Conservation (phyloP, 1,284 basidiomycete species). For the Amylostereum chailletii region DNA sequence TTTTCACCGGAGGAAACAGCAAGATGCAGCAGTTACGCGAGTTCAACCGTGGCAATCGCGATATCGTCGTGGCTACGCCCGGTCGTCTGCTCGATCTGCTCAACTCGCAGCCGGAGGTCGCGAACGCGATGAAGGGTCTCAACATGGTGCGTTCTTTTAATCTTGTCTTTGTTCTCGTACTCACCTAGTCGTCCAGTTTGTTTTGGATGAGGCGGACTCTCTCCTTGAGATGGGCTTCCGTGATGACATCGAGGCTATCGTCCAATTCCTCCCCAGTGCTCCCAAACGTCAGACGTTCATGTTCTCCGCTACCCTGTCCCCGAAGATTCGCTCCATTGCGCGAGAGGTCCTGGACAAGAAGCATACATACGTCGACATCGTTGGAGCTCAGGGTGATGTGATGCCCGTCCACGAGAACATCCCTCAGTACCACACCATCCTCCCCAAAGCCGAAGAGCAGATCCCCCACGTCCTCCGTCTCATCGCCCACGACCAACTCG, state of each 20-base stretch:
- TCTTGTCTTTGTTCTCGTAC: conserved; percentile 6
- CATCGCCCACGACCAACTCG: conserved; percentile 85
- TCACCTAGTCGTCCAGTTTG: conserved; percentile 39
- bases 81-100: conserved; percentile 84
- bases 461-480: conserved; percentile 76
- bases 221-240: conserved; percentile 96
- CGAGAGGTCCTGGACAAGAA: conserved; percentile 40
- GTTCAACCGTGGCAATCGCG: conserved; percentile 59
- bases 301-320: conserved; percentile 85
- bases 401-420: conserved; percentile 73
- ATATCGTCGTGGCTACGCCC: conserved; percentile 91
- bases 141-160: conserved; percentile 40
- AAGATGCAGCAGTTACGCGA: conserved; percentile 60
- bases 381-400: conserved; percentile 29
- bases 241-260: conserved; percentile 78
- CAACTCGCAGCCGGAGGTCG: conserved; percentile 50
- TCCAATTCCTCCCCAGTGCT: conserved; percentile 54
- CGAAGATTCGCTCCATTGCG: conserved; percentile 55
- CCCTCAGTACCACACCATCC: conserved; percentile 76
- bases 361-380: conserved; percentile 60
- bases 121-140: conserved; percentile 43
- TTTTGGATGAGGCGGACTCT: conserved; percentile 95
- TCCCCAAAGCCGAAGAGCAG: conserved; percentile 62
- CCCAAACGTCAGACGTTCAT: conserved; percentile 84
- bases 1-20: conserved; percentile 78